Evolutionary conservation across 305 asterid species (phyloP), one percentile per base, ranked within the genome.

Genomic region (Caryopteris hybrid): DNA sequence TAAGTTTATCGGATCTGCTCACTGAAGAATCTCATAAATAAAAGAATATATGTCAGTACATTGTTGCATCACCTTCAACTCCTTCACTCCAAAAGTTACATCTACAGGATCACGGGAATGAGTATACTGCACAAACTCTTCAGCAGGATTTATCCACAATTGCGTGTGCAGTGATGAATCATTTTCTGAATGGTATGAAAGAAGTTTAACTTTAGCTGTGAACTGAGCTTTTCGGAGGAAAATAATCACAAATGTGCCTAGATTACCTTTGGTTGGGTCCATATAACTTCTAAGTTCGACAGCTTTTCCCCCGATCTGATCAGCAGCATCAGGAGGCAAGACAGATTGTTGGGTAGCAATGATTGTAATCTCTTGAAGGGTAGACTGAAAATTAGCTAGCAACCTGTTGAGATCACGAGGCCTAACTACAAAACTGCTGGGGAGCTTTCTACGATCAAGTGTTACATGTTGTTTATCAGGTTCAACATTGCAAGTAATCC

Each of bases 101-200:
- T 93, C 98, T 75, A 84, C 88, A 14, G 96, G 90, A 79, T 88
- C 86, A 55, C 95, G 86, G 25, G 69, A 38, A 85, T 93, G 98
- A 61, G 77, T 84, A 71, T 90, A 93, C 80, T 86, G 95, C 79
- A 86, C 79, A 85, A 93, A 90, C 81, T 93, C 98, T 87, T 90
- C 98, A 1, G 81, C 70, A 64, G 98, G 98, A 82, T 93, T 97
- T 78, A 93, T 81, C 98, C 98, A 93, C 73, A 93, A 72, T 85
- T 93, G 98, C 63, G 98, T 93, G 82, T 93, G 90, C 66, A 93
- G 83, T 23, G 92, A 86, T 70, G 96, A 83, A 83, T 90, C 98
- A 76, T 83, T 93, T 66, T 93, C 98, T 93, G 89, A 50, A 79
- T 73, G 2, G 64, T 64, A 72, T 72, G 43, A 60, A 41, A 20